Evolutionary conservation across 495 filamentous ascomycete genomes (phyloP).

Genomic region (Gamarada debralockiae): DNA sequence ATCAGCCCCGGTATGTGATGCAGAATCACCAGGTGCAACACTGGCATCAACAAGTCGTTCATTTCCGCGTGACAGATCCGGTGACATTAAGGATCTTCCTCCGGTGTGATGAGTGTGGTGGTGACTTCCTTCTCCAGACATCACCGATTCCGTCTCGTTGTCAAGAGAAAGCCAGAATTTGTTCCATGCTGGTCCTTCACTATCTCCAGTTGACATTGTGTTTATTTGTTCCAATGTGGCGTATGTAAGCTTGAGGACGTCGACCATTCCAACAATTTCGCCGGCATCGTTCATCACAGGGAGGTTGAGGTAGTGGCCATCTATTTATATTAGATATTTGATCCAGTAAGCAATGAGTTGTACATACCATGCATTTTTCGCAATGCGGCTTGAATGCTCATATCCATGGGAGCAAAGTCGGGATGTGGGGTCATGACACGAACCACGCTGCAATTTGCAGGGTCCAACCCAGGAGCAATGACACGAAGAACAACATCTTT

Average conservation of each 20-base stretch:
- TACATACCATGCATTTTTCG: conserved; percentile 96
- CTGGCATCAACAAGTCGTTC: conserved; percentile 66
- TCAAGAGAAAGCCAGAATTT: conserved; percentile 95
- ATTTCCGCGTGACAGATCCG: conserved; percentile 60
- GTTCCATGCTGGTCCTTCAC: conserved; percentile 96
- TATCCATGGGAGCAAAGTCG: conserved; percentile 96
- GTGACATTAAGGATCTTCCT: conserved; percentile 68
- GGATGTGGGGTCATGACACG: conserved; percentile 99
- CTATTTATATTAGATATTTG: conserved; percentile 37
- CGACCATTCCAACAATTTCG: conserved; percentile 99
- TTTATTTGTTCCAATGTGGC: conserved; percentile 94
- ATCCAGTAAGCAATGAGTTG: neutral
- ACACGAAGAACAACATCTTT: conserved; percentile 98
- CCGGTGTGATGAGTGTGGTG: conserved; percentile 51
- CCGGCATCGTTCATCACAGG: conserved; percentile 97
- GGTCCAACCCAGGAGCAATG: conserved; percentile 94
- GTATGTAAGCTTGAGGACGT: conserved; percentile 96
- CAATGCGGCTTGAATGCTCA: conserved; percentile 97
- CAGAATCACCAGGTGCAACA: conserved; percentile 88
- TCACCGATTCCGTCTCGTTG: conserved; percentile 93
- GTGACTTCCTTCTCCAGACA: conserved; percentile 82
- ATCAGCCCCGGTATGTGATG: conserved; percentile 84
- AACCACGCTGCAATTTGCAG: conserved; percentile 92
- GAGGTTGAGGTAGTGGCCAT: conserved; percentile 96
- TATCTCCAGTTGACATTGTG: conserved; percentile 66